These are phyloP conservation scores for Cetraspora pellucida DNA, from an alignment of 192 early-diverging fungal genomes.

Conservation along the genomic window DNA sequence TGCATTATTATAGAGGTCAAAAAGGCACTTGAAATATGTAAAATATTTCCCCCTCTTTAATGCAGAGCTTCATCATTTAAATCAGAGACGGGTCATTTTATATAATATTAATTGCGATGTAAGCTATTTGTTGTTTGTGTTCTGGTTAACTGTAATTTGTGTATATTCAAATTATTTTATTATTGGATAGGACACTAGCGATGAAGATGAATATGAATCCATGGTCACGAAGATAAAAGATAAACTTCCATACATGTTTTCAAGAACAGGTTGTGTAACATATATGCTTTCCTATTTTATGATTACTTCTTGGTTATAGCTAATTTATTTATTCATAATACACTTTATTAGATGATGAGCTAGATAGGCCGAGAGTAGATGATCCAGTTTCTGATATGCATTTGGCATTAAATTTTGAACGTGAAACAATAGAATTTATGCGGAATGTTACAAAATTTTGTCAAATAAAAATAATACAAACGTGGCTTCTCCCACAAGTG, in stretches of 20 bases:
- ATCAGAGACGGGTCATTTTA: constrained; percentile 53
- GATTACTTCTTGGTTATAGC: background rate
- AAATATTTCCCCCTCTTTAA: constrained; percentile 49
- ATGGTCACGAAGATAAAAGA: too few relatives aligned
- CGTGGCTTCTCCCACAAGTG: constrained; percentile 51
- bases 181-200: background rate
- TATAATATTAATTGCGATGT: constrained; percentile 45
- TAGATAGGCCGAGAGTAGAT: constrained; percentile 46
- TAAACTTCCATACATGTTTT: too few relatives aligned
- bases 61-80: constrained; percentile 44
- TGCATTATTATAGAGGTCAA: constrained; percentile 28
- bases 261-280: too few relatives aligned
- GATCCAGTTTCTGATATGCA: constrained; percentile 40
- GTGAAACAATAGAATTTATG: constrained; percentile 43
- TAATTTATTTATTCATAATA: background rate
- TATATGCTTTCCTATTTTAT: background rate
- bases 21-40: constrained; percentile 50
- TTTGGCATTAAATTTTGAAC: constrained; percentile 37
- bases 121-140: background rate
- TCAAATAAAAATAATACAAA: constrained; percentile 47
- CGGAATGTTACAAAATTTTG: constrained; percentile 50
- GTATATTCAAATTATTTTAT: background rate
- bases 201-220: too few relatives aligned
- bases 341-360: constrained; percentile 40
- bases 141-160: background rate